Base-by-base conservation (phyloP, 371 early-diverging fungal genomes). In the Catenaria anguillulae region DNA sequence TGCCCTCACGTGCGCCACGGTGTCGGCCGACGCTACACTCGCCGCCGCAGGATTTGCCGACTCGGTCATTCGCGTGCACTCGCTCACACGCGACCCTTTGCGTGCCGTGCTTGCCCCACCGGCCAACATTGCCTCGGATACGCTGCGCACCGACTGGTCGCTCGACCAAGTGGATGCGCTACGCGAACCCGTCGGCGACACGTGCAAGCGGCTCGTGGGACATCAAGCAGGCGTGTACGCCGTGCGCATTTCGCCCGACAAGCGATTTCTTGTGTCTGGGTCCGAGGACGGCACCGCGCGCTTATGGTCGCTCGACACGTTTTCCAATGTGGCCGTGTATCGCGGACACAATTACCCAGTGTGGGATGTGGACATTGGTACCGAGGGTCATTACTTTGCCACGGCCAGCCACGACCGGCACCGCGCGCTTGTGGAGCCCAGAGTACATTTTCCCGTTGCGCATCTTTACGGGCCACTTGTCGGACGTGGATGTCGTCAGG, bases 311-410 rank as follows among this genome's bases (percentile, higher is more conserved):
- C 74, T 92, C 34, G 90, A 91, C 48, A 89, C 97, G 10, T 85
- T 78, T 63, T 79, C 86, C 34, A 92, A 92, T 66, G 66, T 99
- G 12, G 98, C 89, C 21, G 82, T 84, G 52, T 99, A 97, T 79
- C 89, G 88, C 70, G 95, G 97, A 33, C 99, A 99, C 76, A 93
- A 90, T 69, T 94, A 93, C 70, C 99, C 99, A 19, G 80, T 99
- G 5, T 99, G 99, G 98, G 89, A 88, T 68, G 85, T 95, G 0
- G 84, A 88, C 56, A 87, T 96, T 69, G 84, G 90, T 3, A 89
- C 90, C 1, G 80, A 84, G 65, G 52, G 52, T 24, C 84, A 86
- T 68, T 99, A 98, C 72, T 99, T 99, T 80, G 98, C 93, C 6
- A 93, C 92, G 0, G 97, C 95, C 0, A 89, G 92, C 23, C 91